Conservation (phyloP, 2,329 filamentous ascomycete genomes). For the Aspergillus aculeatus region DNA sequence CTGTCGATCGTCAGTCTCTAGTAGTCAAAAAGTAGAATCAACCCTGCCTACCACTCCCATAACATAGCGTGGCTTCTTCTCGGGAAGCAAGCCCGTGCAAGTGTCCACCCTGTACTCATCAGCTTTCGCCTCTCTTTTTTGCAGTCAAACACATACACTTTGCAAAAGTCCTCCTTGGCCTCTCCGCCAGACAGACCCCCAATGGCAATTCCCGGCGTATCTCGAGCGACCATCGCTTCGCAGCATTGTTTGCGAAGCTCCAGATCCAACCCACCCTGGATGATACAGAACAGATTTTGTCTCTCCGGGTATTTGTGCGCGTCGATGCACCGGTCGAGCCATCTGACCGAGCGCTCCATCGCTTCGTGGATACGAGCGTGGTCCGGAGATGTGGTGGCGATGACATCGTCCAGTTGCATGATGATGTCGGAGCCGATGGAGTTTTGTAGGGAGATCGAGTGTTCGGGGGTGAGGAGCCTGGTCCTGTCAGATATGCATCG, state of each 20-base stretch:
- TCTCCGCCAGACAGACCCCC: constrained; percentile 93
- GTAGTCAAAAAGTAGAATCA: not conserved
- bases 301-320: constrained; percentile 78
- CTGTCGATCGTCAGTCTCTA: constrained; percentile 31
- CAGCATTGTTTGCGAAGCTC: constrained; percentile 83
- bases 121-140: not conserved
- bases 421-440: constrained; percentile 98
- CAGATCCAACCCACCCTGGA: constrained; percentile 89
- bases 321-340: constrained; percentile 91
- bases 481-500: not conserved
- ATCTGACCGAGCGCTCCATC: constrained; percentile 90
- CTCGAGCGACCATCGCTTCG: constrained; percentile 78
- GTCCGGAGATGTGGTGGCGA: constrained; percentile 93
- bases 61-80: constrained; percentile 93
- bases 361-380: constrained; percentile 83
- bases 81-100: constrained; percentile 81
- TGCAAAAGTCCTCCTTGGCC: constrained; percentile 88
- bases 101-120: constrained; percentile 60
- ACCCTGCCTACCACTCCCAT: constrained; percentile 74
- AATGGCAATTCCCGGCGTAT: constrained; percentile 95
- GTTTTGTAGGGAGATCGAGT: constrained; percentile 94
- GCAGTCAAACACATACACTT: constrained; percentile 53
- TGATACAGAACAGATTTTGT: constrained; percentile 98
- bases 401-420: constrained; percentile 98
- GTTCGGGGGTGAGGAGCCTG: constrained; percentile 87